A percentile compares a stretch with the other conserved stretches of the same genome.
Evolutionary conservation across 805 yeast genomes (phyloP).

Genomic region (Dipodascus albidus): DNA sequence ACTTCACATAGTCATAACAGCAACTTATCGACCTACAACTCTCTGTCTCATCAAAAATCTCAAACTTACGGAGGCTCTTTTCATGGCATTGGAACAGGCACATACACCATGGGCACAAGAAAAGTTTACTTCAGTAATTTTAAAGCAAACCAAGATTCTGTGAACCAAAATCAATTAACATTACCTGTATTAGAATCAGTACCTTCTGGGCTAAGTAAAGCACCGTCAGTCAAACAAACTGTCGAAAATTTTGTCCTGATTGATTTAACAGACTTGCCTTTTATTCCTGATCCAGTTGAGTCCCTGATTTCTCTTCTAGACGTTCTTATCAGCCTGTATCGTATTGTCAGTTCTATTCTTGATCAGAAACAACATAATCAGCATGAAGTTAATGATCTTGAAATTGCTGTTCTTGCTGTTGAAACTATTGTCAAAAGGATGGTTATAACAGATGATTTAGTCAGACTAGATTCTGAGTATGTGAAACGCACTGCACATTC

Average conservation of each 20-base stretch:
- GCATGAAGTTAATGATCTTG: background rate
- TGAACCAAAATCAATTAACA: background rate
- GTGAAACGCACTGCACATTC: background rate
- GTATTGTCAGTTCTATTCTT: background rate
- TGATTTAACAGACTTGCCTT: slow-evolving; percentile 9
- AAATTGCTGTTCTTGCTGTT: background rate
- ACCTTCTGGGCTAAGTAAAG: slow-evolving; percentile 3
- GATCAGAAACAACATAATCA: background rate
- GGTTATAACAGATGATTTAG: background rate
- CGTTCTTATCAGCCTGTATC: slow-evolving; percentile 5
- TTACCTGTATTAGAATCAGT: background rate
- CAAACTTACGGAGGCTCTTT: background rate
- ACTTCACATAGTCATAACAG: background rate
- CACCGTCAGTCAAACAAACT: slow-evolving; percentile 2
- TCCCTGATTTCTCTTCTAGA: slow-evolving; percentile 10
- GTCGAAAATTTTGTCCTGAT: slow-evolving; percentile 2
- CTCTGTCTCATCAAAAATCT: slow-evolving; percentile 3
- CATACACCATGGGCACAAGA: background rate
- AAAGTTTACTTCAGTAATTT: slow-evolving; percentile 1
- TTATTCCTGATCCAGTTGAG: slow-evolving; percentile 12
- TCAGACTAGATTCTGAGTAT: background rate
- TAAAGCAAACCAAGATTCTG: background rate
- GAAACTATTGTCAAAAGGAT: background rate
- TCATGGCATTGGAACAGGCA: background rate
- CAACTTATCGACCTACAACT: slow-evolving; percentile 1